Evolutionary conservation across 768 basidiomycete species (phyloP), one percentile per base, ranked within the genome.

Genomic region (Amanita polypyramis): DNA sequence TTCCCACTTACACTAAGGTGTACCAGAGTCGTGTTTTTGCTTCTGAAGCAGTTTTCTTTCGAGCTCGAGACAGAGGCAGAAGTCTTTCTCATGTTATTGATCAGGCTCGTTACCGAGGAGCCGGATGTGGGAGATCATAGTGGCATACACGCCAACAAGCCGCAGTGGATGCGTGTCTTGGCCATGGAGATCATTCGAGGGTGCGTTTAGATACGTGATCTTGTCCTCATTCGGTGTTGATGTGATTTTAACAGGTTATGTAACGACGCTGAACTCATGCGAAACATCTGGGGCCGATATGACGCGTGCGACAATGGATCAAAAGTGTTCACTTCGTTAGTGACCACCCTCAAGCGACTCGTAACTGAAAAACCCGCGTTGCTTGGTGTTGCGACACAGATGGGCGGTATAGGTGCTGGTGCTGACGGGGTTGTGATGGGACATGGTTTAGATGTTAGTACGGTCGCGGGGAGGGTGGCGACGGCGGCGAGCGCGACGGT

Each of bases 171-270:
- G 72, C 72, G 92, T 12, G 90, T 95, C 0, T 72, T 98, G 7
- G 82, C 90, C 1, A 82, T 95, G 80, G 94, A 98, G 60, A 85
- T 93, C 38, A 80, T 95, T 68, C 72, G 93, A 61, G 94, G 91
- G 82, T 86, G 56, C 32, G 65, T 30, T 29, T 52, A 9, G 9
- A 1, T 21, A 35, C 8, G 25, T 14, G 29, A n/a, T 21, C n/a
- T n/a, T 35, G 10, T 2, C 36, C 29, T 25, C 10, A 12, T 7
- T 17, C 23, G 9, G 17, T 27, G 8, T 9, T 33, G 3, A 21
- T 50, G 25, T 2, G n/a, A 15, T 32, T 41, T 49, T 25, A 25
- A 35, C 55, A 86, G 83, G 6, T 59, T 93, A 25, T 93, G 88
- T 58, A 82, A 75, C 50, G 89, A 92, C 51, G 79, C 81, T 0